Conservation (phyloP, 306 rosid genomes). For the Biancaea sappan region DNA sequence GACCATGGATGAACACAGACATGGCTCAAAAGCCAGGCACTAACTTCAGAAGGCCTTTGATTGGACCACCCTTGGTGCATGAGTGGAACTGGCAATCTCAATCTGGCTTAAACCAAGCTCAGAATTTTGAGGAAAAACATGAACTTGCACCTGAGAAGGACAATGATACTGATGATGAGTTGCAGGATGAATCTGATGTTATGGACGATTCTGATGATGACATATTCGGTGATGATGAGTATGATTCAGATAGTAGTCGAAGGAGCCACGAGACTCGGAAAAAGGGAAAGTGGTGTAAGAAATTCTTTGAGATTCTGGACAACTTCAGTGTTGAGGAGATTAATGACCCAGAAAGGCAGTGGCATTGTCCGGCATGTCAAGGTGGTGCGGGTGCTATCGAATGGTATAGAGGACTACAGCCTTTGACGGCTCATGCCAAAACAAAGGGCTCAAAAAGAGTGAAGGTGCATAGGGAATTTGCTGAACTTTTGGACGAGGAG, state of each 20-base stretch:
- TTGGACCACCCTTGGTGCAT: constrained; percentile 65
- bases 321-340: constrained; percentile 56
- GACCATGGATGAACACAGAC: constrained; percentile 47
- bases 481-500: constrained; percentile 69
- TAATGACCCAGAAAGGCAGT: constrained; percentile 65
- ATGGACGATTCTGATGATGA: constrained; percentile 71
- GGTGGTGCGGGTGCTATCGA: constrained; percentile 80
- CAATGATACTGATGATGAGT: constrained; percentile 18
- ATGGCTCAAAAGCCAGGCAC: constrained; percentile 39
- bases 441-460: constrained; percentile 72
- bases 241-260: constrained; percentile 69
- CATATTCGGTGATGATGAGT: constrained; percentile 61
- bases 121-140: constrained; percentile 25
- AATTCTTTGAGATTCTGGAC: constrained; percentile 66
- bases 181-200: constrained; percentile 46
- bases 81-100: constrained; percentile 91
- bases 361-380: constrained; percentile 88
- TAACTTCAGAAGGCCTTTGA: constrained; percentile 45
- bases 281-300: constrained; percentile 56
- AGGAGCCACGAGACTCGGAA: constrained; percentile 73
- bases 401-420: constrained; percentile 79
- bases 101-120: constrained; percentile 43
- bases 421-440: constrained; percentile 70
- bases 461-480: constrained; percentile 67
- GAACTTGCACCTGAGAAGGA: constrained; percentile 36